phyloP scores from a whole-genome alignment of 352 stramenopile species.

The Globisporangium middletonii region DNA sequence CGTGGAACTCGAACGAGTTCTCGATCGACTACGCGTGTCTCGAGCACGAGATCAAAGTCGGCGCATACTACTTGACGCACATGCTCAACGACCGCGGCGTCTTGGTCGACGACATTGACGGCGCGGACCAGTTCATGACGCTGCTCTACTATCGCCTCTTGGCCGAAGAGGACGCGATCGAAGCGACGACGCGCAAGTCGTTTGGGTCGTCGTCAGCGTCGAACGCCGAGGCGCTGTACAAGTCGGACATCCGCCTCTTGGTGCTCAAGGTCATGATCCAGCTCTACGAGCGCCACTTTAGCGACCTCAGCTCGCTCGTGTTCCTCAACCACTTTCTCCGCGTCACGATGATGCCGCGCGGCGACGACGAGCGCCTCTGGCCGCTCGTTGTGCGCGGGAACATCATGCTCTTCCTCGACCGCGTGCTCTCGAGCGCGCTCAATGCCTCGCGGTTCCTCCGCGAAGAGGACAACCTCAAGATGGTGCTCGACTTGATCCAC shows the following conservation, averaged over 20 bases:
- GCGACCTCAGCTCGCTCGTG: slow-evolving; percentile 62
- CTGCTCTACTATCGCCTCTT: slow-evolving; percentile 83
- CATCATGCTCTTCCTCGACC: slow-evolving; percentile 79
- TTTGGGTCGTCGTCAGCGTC: slow-evolving; percentile 23
- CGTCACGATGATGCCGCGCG: slow-evolving; percentile 67
- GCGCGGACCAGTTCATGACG: slow-evolving; percentile 76
- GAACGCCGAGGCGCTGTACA: neutral
- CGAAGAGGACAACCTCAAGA: slow-evolving; percentile 64
- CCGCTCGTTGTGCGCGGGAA: slow-evolving; percentile 76
- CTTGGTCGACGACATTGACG: slow-evolving; percentile 73
- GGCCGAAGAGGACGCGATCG: slow-evolving; percentile 44
- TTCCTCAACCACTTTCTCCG: slow-evolving; percentile 82
- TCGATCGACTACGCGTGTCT: slow-evolving; percentile 69
- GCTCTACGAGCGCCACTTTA: slow-evolving; percentile 77
- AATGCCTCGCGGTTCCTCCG: slow-evolving; percentile 77
- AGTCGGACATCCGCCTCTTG: slow-evolving; percentile 67
- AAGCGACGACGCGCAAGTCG: slow-evolving; percentile 9
- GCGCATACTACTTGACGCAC: slow-evolving; percentile 78
- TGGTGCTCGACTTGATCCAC: slow-evolving; percentile 67
- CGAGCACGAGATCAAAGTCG: slow-evolving; percentile 73
- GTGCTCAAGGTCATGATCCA: slow-evolving; percentile 87
- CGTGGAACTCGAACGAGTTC: slow-evolving; percentile 87
- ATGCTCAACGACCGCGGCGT: slow-evolving; percentile 77
- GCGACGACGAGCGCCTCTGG: slow-evolving; percentile 30
- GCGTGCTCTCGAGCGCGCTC: slow-evolving; percentile 69